Base-by-base conservation (phyloP, 75 land plant genomes). In the Cupressus sempervirens region DNA sequence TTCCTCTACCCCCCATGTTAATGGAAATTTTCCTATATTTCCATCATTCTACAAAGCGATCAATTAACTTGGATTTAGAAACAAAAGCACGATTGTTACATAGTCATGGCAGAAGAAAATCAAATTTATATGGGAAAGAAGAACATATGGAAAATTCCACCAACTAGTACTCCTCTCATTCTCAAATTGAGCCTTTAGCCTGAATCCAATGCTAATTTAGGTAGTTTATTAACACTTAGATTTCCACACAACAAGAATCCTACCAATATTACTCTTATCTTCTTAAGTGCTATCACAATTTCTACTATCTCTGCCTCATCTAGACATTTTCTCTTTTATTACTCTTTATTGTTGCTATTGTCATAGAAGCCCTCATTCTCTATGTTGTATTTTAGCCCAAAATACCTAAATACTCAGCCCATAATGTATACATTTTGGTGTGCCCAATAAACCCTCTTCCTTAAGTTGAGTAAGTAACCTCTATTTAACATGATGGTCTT, bases 331-430 rank as follows among this genome's bases (percentile, higher is more conserved):
- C 68, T 80, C 38, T 88, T 29, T 72, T 93, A 14, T 3, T 93
- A 62, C 81, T 88, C 83, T 82, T 91, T 3, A 40, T 90, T 30
- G n/a, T n/a, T n/a, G n/a, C n/a, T n/a, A n/a, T n/a, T n/a, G 85
- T 83, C 45, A 83, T 77, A 4, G 82, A 85, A 3, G 68, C 18
- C 6, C 89, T 84, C 29, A 83, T 91, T 34, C 86, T 91, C 13
- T 93, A 88, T 79, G 79, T 88, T 18, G 83, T 86, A 0, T 89
- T 94, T 88, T 56, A 84, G 38, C 95, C 95, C 2, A 89, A 89
- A 76, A 53, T 87, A 11, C 95, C 94, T 29, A 86, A 87, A 15
- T 94, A 92, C 87, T 94, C 95, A 23, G 85, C 92, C 40, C 90
- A 91, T 67, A 87, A 73, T 30, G 84, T 93, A n/a, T n/a, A n/a